Base-by-base conservation (phyloP, 257 asterid genomes). In the Pogostemon cablin region DNA sequence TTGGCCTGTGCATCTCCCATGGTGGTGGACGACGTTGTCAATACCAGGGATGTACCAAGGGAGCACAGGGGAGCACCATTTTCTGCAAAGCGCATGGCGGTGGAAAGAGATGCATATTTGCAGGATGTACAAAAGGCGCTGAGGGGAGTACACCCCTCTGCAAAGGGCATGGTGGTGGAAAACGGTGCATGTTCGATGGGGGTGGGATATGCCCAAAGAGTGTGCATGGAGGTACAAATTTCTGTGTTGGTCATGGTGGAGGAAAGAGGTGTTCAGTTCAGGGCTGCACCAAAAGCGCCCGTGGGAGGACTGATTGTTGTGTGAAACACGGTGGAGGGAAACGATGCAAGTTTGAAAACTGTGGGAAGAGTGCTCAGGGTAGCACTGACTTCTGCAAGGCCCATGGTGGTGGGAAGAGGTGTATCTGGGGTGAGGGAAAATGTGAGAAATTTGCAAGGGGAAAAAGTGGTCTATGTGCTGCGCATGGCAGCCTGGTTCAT, bases 131-230 rank as follows among this genome's bases (percentile, higher is more conserved):
- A 0, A 89, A 85, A 68, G 98, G 98, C 1, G 98, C 98, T 0
- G 98, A 92, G 60, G 98, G 98, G 69, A 92, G 98, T 55, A 89
- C 98, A 0, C 93, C 93, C 9, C 90, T 92, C 40, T 92, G 98
- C 84, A 92, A 92, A 72, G 98, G 93, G 64, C 98, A 92, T 38
- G 98, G 98, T n/a, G 98, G 98, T 3, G 98, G 98, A 5, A 92
- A 89, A 49, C 89, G 98, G 6, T 92, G 98, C 78, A 61, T 86
- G 68, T 92, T 81, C 38, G 96, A 92, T 35, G 98, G 96, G 5
- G 98, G 96, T 7, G 96, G 96, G 71, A 92, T 92, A 20, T 92
- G 98, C 82, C 95, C 98, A 9, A 92, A 87, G 72, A 92, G 98
- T 57, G 98, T 92, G 3, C 98, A 92, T 2, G 98, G 98, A 7